Percentiles rank a stretch among this genome's conserved stretches.
phyloP scores from a whole-genome alignment of 2,329 filamentous ascomycete species.

The Trichoderma koningii region DNA sequence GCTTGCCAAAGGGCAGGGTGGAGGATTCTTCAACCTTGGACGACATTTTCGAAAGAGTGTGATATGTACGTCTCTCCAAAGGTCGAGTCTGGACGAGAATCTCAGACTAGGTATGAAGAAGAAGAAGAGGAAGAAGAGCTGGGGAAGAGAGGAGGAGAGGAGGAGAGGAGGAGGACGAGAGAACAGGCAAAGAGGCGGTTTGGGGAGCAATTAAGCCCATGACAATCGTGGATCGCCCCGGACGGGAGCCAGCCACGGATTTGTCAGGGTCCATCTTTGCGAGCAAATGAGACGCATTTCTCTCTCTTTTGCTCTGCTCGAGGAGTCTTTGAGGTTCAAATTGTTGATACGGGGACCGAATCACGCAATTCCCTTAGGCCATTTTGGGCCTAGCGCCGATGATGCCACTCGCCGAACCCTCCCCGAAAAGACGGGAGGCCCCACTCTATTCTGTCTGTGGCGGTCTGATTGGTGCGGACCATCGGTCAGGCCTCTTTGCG shows the following conservation, averaged over 20 bases:
- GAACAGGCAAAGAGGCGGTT: slow-evolving; percentile 22
- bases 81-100: background rate
- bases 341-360: slow-evolving; percentile 44
- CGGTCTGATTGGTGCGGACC: slow-evolving; percentile 24
- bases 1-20: slow-evolving; percentile 59
- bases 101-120: background rate
- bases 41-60: slow-evolving; percentile 21
- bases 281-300: slow-evolving; percentile 16
- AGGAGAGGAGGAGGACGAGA: slow-evolving; percentile 24
- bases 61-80: background rate
- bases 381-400: slow-evolving; percentile 38
- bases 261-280: slow-evolving; percentile 33
- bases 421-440: slow-evolving; percentile 27
- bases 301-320: background rate
- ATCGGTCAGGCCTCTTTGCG: slow-evolving; percentile 19
- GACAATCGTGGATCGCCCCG: slow-evolving; percentile 19
- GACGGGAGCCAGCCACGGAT: slow-evolving; percentile 34
- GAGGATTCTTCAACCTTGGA: slow-evolving; percentile 43
- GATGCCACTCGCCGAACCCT: slow-evolving; percentile 33
- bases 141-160: background rate
- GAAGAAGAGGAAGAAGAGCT: background rate
- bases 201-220: slow-evolving; percentile 25
- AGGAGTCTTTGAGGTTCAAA: slow-evolving; percentile 31
- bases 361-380: slow-evolving; percentile 46
- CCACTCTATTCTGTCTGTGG: slow-evolving; percentile 43